Evolutionary conservation across 1,284 basidiomycete genomes (phyloP).

Genomic region (Cutaneotrichosporon dermatis): DNA sequence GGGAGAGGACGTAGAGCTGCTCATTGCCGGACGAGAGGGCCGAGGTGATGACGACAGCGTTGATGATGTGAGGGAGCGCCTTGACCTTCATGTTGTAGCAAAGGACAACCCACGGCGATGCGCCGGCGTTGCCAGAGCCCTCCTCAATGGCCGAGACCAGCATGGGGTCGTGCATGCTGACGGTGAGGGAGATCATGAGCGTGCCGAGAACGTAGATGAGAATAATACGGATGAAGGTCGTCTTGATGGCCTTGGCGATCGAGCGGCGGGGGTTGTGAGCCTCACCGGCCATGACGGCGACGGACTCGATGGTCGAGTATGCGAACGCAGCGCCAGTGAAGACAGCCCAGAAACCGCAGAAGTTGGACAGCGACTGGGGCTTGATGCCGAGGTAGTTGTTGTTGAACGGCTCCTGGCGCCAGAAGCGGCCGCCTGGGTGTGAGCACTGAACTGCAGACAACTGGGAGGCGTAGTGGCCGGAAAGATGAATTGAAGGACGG

Average conservation of each 20-base stretch:
- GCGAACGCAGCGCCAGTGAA: constrained; percentile 47
- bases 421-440: constrained; percentile 51
- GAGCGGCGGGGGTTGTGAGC: constrained; percentile 61
- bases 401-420: constrained; percentile 57
- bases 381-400: constrained; percentile 27
- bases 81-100: constrained; percentile 64
- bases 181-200: constrained; percentile 27
- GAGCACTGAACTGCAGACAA: too few relatives aligned
- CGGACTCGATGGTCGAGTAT: constrained; percentile 44
- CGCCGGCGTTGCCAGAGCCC: constrained; percentile 56
- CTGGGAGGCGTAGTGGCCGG: too few relatives aligned
- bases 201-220: constrained; percentile 54
- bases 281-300: constrained; percentile 50
- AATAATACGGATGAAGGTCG: constrained; percentile 67
- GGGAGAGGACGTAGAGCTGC: constrained; percentile 28
- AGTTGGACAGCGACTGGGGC: constrained; percentile 33
- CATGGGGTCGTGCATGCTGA: constrained; percentile 48
- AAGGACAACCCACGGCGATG: constrained; percentile 75
- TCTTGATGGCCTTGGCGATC: constrained; percentile 65
- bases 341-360: constrained; percentile 61
- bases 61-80: constrained; percentile 61
- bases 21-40: constrained; percentile 42
- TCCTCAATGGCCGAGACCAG: constrained; percentile 55
- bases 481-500: too few relatives aligned
- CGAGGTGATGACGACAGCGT: constrained; percentile 60